Percentiles rank a stretch among this genome's conserved stretches.
Conservation (phyloP, 2,329 filamentous ascomycete species). For the Penicillium sp. region DNA sequence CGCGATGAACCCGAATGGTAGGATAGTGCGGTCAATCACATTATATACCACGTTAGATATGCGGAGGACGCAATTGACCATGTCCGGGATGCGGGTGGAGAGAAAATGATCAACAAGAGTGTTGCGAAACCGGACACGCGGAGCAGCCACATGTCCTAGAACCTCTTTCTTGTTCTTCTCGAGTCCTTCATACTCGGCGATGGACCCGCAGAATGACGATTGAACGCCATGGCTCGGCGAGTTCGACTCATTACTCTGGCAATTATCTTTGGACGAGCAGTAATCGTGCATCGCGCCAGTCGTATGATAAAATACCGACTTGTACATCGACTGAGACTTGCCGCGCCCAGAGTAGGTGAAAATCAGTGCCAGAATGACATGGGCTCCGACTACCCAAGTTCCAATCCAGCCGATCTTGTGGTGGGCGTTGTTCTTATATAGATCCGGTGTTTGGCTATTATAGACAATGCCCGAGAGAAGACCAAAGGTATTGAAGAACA, state of each 20-base stretch:
- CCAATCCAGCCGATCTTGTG: conserved; percentile 83
- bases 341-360: conserved; percentile 58
- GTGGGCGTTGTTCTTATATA: conserved; percentile 87
- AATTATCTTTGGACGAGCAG: conserved; percentile 69
- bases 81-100: background rate
- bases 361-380: conserved; percentile 68
- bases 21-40: conserved; percentile 71
- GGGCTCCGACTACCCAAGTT: conserved; percentile 69
- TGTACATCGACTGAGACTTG: conserved; percentile 24
- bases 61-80: background rate
- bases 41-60: conserved; percentile 61
- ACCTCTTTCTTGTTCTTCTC: background rate
- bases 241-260: conserved; percentile 70
- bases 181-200: background rate
- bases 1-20: conserved; percentile 74
- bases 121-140: background rate
- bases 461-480: conserved; percentile 69
- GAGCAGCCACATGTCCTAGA: background rate
- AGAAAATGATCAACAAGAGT: background rate
- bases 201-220: background rate
- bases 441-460: conserved; percentile 76
- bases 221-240: conserved; percentile 67
- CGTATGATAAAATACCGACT: conserved; percentile 32
- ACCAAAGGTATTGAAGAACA: conserved; percentile 63
- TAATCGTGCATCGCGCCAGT: conserved; percentile 46